phyloP scores from a whole-genome alignment of 768 basidiomycete species.

The Polyporus arcularius region DNA sequence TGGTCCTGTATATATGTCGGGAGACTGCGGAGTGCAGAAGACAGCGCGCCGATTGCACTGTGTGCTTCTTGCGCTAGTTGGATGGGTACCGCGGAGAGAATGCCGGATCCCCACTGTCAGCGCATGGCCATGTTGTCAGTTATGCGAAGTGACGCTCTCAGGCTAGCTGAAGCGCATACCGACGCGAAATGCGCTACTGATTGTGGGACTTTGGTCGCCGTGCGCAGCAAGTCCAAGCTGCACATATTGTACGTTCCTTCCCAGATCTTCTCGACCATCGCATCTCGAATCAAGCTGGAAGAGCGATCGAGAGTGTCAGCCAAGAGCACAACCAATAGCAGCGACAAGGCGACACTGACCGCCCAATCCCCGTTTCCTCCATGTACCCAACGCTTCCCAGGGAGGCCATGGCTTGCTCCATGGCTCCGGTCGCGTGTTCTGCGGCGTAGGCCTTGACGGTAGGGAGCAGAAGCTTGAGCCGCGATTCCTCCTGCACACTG shows the following conservation, averaged over 20 bases:
- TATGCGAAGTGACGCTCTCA: constrained; percentile 26
- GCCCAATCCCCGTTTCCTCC: constrained; percentile 76
- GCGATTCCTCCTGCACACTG: constrained; percentile 48
- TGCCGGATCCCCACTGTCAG: constrained; percentile 1
- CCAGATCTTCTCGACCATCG: constrained; percentile 80
- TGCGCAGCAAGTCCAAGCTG: constrained; percentile 64
- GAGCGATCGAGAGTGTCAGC: neutral
- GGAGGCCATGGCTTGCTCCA: constrained; percentile 74
- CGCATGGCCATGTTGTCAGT: constrained; percentile 37
- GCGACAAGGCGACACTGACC: constrained; percentile 33
- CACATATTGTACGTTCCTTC: constrained; percentile 75
- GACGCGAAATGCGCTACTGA: constrained; percentile 48
- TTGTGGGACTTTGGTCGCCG: constrained; percentile 42
- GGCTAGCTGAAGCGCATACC: constrained; percentile 47
- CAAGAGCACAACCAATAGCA: too few relatives aligned
- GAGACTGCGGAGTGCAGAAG: neutral
- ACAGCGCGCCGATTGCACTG: neutral
- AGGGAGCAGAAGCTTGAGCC: constrained; percentile 68
- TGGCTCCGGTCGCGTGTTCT: constrained; percentile 59
- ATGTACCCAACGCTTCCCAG: constrained; percentile 82
- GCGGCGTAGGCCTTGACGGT: constrained; percentile 71
- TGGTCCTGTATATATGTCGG: constrained; percentile 39
- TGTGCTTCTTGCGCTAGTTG: neutral
- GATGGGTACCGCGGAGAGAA: neutral
- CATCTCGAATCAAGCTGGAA: constrained; percentile 56